Evolutionary conservation across 305 asterid species (phyloP).

Genomic region (Plantago lanceolata): DNA sequence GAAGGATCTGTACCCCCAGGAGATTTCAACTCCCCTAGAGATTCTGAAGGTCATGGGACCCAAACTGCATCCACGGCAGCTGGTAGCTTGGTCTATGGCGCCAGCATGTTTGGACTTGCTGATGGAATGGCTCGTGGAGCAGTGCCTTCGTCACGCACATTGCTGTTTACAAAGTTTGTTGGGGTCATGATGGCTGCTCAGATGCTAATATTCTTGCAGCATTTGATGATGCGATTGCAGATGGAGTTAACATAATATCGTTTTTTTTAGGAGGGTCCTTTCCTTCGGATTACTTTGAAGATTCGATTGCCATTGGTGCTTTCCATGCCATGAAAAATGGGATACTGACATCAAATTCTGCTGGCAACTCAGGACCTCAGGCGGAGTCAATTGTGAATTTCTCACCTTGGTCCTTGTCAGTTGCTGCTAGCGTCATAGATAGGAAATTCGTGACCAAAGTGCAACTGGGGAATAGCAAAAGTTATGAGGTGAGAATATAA

Average conservation of each 20-base stretch:
- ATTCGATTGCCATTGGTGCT: conserved; percentile 61
- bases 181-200: conserved; percentile 55
- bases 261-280: conserved; percentile 46
- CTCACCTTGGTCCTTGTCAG: conserved; percentile 64
- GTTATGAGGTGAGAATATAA: conserved; percentile 32
- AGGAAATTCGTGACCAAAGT: conserved; percentile 46
- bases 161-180: conserved; percentile 55
- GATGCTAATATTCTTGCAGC: conserved; percentile 66
- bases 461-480: conserved; percentile 35
- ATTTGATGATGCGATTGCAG: conserved; percentile 68
- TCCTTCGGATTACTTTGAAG: conserved; percentile 41
- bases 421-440: conserved; percentile 53
- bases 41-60: conserved; percentile 38
- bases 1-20: conserved; percentile 19
- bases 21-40: conserved; percentile 31
- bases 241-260: conserved; percentile 64
- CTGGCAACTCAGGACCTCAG: conserved; percentile 55
- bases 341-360: conserved; percentile 49
- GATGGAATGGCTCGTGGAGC: conserved; percentile 42
- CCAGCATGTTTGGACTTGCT: conserved; percentile 34
- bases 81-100: conserved; percentile 30
- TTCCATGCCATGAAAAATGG: conserved; percentile 64
- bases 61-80: conserved; percentile 58
- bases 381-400: conserved; percentile 30
- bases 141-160: conserved; percentile 44